Base-by-base conservation (phyloP, 495 filamentous ascomycete species). In the Xylaria cubensis region DNA sequence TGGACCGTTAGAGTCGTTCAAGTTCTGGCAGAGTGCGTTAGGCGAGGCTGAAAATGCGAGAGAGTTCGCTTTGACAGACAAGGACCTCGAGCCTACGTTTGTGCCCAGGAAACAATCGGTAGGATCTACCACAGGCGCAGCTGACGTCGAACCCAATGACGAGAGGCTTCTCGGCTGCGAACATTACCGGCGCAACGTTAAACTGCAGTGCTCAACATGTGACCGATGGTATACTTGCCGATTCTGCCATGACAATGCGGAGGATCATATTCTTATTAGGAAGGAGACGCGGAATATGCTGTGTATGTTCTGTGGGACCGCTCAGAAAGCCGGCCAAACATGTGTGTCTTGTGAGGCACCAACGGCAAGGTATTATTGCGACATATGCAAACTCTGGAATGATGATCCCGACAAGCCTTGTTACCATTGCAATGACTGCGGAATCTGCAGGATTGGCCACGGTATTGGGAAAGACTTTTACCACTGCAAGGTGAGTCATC, bases 351-450 rank as follows among this genome's bases (percentile, higher is more conserved):
- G 96, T 80, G 91, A 90, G 42, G 88, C 90, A 76, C 88, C 88
- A 64, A 90, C 92, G 21, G 93, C 94, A n/a, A 92, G 91, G 77
- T 98, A 98, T 82, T 99, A 96, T 76, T 99, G 97, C 82, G 87
- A 89, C 61, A 91, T 94, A 69, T 98, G 96, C 87, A 97, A 98
- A 80, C 85, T 99, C 2, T 99, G 97, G 97, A 95, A 98, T 78
- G 92, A 98, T 75, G 94, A 97, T 75, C 86, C 89, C 46, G 90
- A 90, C 73, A 98, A 97, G 80, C 91, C 91, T 76, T 97, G 98
- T 56, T 99, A 99, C 77, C 96, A 99, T 80, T 99, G 96, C 81
- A 87, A 90, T 76, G 96, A 98, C 78, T 99, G 96, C 82, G 96
- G 96, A 1, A 96, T 99, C 73, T 99, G 96, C 79, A 87, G 96